Base-by-base conservation (phyloP, 2,329 filamentous ascomycete genomes). In the Talaromyces verruculosus region DNA sequence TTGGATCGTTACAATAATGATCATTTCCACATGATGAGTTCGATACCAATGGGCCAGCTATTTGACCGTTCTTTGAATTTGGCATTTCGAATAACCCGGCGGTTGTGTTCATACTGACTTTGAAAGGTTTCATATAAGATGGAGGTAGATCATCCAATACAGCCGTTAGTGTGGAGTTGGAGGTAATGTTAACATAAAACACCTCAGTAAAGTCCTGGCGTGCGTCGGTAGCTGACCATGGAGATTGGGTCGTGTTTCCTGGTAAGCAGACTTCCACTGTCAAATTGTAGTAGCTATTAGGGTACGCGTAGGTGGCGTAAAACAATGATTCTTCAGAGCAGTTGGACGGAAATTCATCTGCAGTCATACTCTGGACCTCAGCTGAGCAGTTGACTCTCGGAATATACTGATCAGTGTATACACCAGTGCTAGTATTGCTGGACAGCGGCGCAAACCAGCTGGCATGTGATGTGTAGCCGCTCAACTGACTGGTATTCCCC, bases 31-130 rank as follows among this genome's bases (percentile, higher is more conserved):
- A 53, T 17, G 45, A 39, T 41, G 47, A 35, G 30, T 58, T 51
- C 7, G 25, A 13, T 5, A 22, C 7, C 49, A 66, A 17, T 28
- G 66, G 61, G 0, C 73, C 73, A 1, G 73, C 45, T 30, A 53
- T 37, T 3, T 67, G 65, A 17, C 67, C 65, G 43, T 76, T 77
- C 63, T 70, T 67, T 64, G 74, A 71, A 59, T 72, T 76, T 10
- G 74, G 74, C 10, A 76, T 64, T 67, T 75, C 74, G 61, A 77
- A 77, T 47, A 74, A 76, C 1, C 75, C 75, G 8, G 70, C 70
- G 6, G 74, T 76, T 11, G 73, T 76, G 33, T 71, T 67, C 19
- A 76, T 55, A 0, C 67, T 72, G 15, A 76, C 63, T 51, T 70
- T 67, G 65, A 69, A 72, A 15, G 69, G 15, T 13, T 17, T 39